Evolutionary conservation across 192 early-diverging fungal species (phyloP), one percentile per base, ranked within the genome.

Genomic region (Linnemannia exigua): DNA sequence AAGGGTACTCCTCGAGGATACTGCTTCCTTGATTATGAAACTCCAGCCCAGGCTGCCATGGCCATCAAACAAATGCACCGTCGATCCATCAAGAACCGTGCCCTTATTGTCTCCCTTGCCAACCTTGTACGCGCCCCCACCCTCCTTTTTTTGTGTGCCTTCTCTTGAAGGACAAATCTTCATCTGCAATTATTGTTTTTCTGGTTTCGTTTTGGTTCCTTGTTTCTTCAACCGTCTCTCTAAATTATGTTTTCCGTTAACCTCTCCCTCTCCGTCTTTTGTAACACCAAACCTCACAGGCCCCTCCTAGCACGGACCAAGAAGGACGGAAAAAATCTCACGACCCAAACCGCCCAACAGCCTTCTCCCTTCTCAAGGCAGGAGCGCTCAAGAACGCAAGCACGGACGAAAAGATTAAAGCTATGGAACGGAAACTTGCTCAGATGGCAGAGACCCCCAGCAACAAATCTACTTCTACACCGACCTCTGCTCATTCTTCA

Each of bases 1-100:
- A 89, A 90, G 41, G 95, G 95, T 3, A 87, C 93, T 46, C 93
- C 95, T 6, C 79, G 93, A 54, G 95, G 95, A 12, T 95, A 93
- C 77, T 94, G 93, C 69, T 95, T 95, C 76, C 69, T 95, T 3
- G 94, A 95, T 67, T 94, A 91, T 80, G 79, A 78, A 38, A 44
- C 63, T 22, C 33, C 70, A 17, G 72, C 90, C 86, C 88, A 89
- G 84, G 92, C 94, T 8, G 70, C 87, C 19, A 81, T 76, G 54
- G 95, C 95, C 15, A 90, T 94, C 52, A 76, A 80, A 25, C 80
- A 85, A 5, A 84, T 95, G 89, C 81, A 94, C 82, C 88, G 90
- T 12, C 89, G 89, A 61, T 75, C 85, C 2, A 81, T 95, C 22
- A 93, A 91, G 48, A 79, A 88, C 25, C 85, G 92, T 31, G 84